These are phyloP conservation scores for Penicillium dipodomyicola DNA, from an alignment of 495 filamentous ascomycete genomes.

Conservation along the genomic window DNA sequence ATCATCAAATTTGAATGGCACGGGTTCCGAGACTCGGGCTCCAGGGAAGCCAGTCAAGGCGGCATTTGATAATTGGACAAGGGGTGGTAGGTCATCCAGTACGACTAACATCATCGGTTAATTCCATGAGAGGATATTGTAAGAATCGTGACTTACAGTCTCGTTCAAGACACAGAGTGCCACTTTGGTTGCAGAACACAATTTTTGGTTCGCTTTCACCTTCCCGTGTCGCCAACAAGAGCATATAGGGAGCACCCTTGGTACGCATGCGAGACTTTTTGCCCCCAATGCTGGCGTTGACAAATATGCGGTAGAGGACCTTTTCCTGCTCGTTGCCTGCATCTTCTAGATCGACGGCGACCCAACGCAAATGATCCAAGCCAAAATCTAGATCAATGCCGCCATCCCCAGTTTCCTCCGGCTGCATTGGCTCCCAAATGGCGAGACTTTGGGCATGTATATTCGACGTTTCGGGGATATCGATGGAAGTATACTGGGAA, in stretches of 20 bases:
- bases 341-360: constrained; percentile 40
- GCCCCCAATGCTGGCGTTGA: constrained; percentile 41
- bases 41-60: constrained; percentile 20
- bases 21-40: constrained; percentile 26
- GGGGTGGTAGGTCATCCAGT: constrained; percentile 23
- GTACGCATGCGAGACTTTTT: constrained; percentile 40
- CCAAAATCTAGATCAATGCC: constrained; percentile 20
- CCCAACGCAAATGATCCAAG: constrained; percentile 35
- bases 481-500: constrained; percentile 29
- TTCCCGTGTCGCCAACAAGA: constrained; percentile 37
- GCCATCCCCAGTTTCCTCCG: constrained; percentile 30
- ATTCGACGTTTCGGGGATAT: constrained; percentile 30
- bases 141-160: constrained; percentile 29
- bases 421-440: constrained; percentile 41
- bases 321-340: constrained; percentile 41
- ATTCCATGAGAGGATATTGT: not conserved
- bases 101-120: constrained; percentile 16
- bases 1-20: constrained; percentile 33
- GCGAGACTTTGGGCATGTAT: constrained; percentile 32
- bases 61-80: constrained; percentile 21
- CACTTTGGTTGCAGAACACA: constrained; percentile 44
- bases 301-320: constrained; percentile 41
- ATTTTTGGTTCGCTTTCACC: constrained; percentile 45
- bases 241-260: constrained; percentile 44
- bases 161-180: constrained; percentile 39